These are phyloP conservation scores for Yamadazyma oceani DNA, from an alignment of 1,139 yeast genomes.

Conservation along the genomic window DNA sequence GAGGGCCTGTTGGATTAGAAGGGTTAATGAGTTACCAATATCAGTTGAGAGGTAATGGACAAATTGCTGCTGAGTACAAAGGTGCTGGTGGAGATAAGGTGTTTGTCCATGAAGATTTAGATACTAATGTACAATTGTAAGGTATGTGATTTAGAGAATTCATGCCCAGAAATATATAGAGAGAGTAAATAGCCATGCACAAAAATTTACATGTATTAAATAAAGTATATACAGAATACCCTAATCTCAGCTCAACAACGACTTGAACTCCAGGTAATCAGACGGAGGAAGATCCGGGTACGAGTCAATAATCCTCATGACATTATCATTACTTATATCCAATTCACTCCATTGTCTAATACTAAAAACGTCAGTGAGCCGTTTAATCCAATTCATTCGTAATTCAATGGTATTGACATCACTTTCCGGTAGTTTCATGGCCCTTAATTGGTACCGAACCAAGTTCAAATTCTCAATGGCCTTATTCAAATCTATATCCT, in stretches of 20 bases:
- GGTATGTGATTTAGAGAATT: not conserved
- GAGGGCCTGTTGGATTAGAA: conserved; percentile 98
- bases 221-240: conserved; percentile 1
- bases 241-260: not conserved
- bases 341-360: conserved; percentile 61
- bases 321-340: conserved; percentile 20
- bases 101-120: conserved; percentile 72
- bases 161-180: too few species aligned
- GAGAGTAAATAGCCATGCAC: too few species aligned
- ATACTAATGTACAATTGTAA: conserved; percentile 17
- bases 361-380: conserved; percentile 59
- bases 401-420: conserved; percentile 54
- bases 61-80: conserved; percentile 82
- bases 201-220: too few species aligned
- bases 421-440: conserved; percentile 41
- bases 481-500: conserved; percentile 45
- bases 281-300: conserved; percentile 46
- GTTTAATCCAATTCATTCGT: conserved; percentile 74
- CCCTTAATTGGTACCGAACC: conserved; percentile 55
- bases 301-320: conserved; percentile 30
- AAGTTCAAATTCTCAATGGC: conserved; percentile 67
- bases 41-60: conserved; percentile 88
- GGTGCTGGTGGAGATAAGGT: conserved; percentile 89
- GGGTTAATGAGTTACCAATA: conserved; percentile 96
- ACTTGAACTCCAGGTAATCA: conserved; percentile 30